Conservation (phyloP, 176 grass and related monocot species). For the Bonia amplexicaulis region DNA sequence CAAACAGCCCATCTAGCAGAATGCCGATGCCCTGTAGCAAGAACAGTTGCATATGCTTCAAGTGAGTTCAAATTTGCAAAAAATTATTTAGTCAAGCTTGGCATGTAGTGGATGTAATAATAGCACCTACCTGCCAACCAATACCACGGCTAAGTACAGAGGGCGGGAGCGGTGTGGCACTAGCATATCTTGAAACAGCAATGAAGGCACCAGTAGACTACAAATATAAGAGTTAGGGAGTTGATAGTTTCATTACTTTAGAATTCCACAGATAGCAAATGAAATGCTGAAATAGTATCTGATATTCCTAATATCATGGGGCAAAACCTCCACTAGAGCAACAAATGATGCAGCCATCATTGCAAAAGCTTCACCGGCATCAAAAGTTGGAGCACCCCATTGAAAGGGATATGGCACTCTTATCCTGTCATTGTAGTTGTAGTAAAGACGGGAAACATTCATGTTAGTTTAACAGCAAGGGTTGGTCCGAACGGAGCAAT, state of each 20-base stretch:
- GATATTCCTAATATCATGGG: slow-evolving; percentile 3
- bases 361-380: slow-evolving; percentile 97
- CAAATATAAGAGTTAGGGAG: slow-evolving; percentile 20
- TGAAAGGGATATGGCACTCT: slow-evolving; percentile 99
- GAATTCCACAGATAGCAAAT: slow-evolving; percentile 6
- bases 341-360: slow-evolving; percentile 99
- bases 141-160: slow-evolving; percentile 95
- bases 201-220: slow-evolving; percentile 96
- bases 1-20: slow-evolving; percentile 93
- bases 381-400: slow-evolving; percentile 93
- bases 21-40: slow-evolving; percentile 80
- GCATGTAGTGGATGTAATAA: background rate
- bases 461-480: slow-evolving; percentile 1
- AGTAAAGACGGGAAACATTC: background rate
- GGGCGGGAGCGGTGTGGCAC: slow-evolving; percentile 86
- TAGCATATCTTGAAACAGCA: slow-evolving; percentile 88
- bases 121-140: slow-evolving; percentile 81
- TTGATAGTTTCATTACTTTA: background rate
- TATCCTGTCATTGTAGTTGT: slow-evolving; percentile 63
- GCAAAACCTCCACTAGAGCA: slow-evolving; percentile 78
- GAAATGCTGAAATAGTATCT: slow-evolving; percentile 2
- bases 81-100: background rate
- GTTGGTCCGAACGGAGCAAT: background rate
- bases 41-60: slow-evolving; percentile 6
- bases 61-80: background rate